Base-by-base conservation (phyloP, 2,329 filamentous ascomycete species). In the Arachnopeziza araneosa region DNA sequence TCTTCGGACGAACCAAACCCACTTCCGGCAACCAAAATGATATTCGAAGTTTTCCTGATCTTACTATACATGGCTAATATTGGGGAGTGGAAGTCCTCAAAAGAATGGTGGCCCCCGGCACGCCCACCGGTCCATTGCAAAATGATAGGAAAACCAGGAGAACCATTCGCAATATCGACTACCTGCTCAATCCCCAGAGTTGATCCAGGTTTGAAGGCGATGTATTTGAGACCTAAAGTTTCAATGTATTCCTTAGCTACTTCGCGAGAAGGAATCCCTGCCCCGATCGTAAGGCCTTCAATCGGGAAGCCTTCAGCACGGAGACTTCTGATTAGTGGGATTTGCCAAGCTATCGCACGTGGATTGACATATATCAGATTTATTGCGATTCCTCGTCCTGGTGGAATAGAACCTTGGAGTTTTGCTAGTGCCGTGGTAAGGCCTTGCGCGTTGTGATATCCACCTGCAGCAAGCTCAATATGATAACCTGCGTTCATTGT, bases 401-500 rank as follows among this genome's bases (percentile, higher is more conserved):
- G 83, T n/a, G 90, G 88, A 60, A 95, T 91, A 19, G 83, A 81
- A 69, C 87, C 85, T 72, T 95, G 90, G 63, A 96, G 92, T 77
- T 93, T 93, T 61, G 77, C 79, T 58, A 96, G 81, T 14, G 91
- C 91, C 36, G 86, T 84, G 0, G 88, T 91, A 87, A 96, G 90
- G 59, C 78, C 85, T 73, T 86, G 87, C 49, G 86, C 86, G 65
- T 87, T 87, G 76, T 89, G 93, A 77, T 96, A 96, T 63, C 91
- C 91, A 72, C 91, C 91, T 71, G 90, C 90, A 59, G 86, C 91
- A 63, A 96, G 80, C 78, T 96, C 91, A 66, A 95, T 90, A 64
- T 95, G 89, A 74, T 95, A 96, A n/a, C 91, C 91, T 58, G 91
- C 90, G 67, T 92, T 93, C 88, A 96, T 96, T n/a, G 89, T 92